Conservation (phyloP, 1,139 yeast genomes). For the Saccharomycopsis crataegensis region DNA sequence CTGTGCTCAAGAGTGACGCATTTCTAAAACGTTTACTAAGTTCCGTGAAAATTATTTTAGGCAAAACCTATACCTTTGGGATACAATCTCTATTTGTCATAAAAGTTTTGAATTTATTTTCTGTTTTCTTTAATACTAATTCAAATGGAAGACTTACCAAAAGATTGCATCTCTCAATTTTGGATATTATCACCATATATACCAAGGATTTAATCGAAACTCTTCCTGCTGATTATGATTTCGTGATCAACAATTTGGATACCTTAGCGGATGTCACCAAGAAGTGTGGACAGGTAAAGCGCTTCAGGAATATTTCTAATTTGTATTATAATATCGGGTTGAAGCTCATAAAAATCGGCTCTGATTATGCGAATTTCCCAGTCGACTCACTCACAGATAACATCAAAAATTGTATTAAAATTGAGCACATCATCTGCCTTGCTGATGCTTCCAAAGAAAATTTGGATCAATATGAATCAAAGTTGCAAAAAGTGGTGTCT, state of each 20-base stretch:
- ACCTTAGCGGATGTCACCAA: neutral
- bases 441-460: conserved; percentile 5
- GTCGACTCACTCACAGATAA: neutral
- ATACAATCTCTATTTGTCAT: neutral
- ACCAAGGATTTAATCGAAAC: conserved; percentile 2
- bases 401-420: conserved; percentile 3
- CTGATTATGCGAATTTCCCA: neutral
- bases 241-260: neutral
- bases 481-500: conserved; percentile 7
- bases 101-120: neutral
- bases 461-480: conserved; percentile 2
- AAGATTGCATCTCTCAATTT: conserved; percentile 4
- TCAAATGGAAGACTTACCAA: neutral
- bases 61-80: neutral
- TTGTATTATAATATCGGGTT: conserved; percentile 16
- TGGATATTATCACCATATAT: conserved; percentile 7
- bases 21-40: neutral
- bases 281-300: conserved; percentile 7
- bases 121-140: neutral
- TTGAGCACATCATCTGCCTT: conserved; percentile 9
- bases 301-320: conserved; percentile 18
- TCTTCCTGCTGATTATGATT: neutral
- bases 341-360: neutral
- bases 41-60: neutral
- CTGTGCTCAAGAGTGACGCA: neutral